Percentiles rank a stretch among this genome's conserved stretches.
These are phyloP conservation scores for Ocimum tenuiflorum DNA, from an alignment of 257 asterid species.

Conservation along the genomic window DNA sequence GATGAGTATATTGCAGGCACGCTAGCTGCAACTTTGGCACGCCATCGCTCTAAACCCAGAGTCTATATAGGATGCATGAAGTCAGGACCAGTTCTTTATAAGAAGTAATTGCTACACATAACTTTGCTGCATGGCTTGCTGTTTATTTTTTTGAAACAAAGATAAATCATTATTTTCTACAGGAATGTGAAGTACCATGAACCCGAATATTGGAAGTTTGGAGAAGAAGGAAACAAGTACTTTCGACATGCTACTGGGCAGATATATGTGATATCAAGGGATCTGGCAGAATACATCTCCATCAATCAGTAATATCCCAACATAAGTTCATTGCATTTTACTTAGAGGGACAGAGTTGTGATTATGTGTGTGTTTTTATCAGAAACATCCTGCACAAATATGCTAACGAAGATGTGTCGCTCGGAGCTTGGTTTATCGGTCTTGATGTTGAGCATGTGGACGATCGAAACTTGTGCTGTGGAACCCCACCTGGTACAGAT, in stretches of 20 bases:
- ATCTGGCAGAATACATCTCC: slow-evolving; percentile 40
- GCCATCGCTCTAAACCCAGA: slow-evolving; percentile 46
- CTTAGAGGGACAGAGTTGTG: not conserved
- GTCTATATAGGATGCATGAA: slow-evolving; percentile 65
- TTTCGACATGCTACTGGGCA: slow-evolving; percentile 66
- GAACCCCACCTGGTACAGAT: slow-evolving; percentile 41
- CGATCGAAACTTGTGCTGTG: slow-evolving; percentile 52
- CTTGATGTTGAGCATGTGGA: slow-evolving; percentile 52
- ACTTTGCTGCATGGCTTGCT: not conserved
- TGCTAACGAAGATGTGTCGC: slow-evolving; percentile 60
- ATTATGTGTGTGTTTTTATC: not conserved
- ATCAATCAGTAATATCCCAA: slow-evolving; percentile 30
- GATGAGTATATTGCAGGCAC: slow-evolving; percentile 32
- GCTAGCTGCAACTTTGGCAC: slow-evolving; percentile 49
- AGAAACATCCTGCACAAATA: slow-evolving; percentile 50
- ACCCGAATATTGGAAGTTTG: slow-evolving; percentile 58
- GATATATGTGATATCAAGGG: slow-evolving; percentile 54
- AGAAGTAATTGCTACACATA: slow-evolving; percentile 27
- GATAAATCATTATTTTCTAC: not conserved
- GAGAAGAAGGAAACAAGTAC: slow-evolving; percentile 52
- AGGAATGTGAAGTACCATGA: slow-evolving; percentile 59
- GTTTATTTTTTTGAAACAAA: not conserved
- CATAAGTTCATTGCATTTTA: not conserved
- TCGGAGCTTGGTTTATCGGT: slow-evolving; percentile 58
- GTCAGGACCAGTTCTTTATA: slow-evolving; percentile 59